phyloP scores from a whole-genome alignment of 176 grass and related monocot genomes.

The Oryza officinalis region DNA sequence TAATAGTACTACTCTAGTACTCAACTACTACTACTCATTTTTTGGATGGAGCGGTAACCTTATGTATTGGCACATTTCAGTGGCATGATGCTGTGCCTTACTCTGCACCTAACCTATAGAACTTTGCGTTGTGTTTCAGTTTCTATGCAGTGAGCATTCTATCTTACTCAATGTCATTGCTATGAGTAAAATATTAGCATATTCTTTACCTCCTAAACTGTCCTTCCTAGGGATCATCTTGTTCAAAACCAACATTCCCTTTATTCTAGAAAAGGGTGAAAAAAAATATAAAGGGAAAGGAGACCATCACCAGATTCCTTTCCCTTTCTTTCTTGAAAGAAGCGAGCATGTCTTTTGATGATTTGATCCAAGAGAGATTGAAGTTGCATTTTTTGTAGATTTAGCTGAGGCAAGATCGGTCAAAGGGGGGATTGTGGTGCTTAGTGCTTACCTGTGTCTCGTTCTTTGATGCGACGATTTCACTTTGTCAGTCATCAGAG shows the following conservation, averaged over 20 bases:
- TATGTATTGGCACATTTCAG: neutral
- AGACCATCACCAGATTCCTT: constrained; percentile 25
- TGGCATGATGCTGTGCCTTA: neutral
- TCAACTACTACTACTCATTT: neutral
- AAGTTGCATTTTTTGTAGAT: neutral
- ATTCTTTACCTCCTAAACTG: constrained; percentile 39
- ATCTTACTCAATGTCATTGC: neutral
- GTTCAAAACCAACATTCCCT: constrained; percentile 22
- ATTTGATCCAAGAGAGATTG: constrained; percentile 36
- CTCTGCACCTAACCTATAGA: neutral
- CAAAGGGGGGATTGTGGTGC: constrained; percentile 10
- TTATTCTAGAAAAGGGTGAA: constrained; percentile 1
- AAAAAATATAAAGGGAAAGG: neutral
- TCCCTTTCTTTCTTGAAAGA: constrained; percentile 45
- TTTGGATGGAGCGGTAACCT: neutral
- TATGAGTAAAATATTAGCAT: constrained; percentile 2
- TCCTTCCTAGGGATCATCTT: constrained; percentile 50
- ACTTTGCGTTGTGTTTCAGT: neutral
- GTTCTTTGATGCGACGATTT: constrained; percentile 41
- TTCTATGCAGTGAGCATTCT: neutral
- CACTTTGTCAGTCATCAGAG: constrained; percentile 36
- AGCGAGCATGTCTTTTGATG: constrained; percentile 49
- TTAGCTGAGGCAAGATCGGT: constrained; percentile 14
- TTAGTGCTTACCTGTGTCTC: neutral
- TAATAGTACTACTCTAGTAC: no score